A percentile compares a stretch with the other conserved stretches of the same genome.
These are phyloP conservation scores for Zychaea mexicana DNA, from an alignment of 371 early-diverging fungal genomes.

Conservation along the genomic window DNA sequence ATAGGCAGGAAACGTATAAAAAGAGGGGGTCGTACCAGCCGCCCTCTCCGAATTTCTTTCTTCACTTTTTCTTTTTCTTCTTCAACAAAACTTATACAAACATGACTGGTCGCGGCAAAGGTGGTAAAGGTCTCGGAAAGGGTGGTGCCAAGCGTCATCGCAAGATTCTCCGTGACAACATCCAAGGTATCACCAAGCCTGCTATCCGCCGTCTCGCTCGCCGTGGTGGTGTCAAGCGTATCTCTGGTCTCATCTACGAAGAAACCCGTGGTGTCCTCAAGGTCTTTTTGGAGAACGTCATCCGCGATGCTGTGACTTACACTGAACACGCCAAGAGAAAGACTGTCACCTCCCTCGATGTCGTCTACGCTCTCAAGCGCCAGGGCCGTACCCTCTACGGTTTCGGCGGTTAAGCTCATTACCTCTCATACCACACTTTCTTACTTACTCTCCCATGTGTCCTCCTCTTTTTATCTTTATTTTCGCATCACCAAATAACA, in stretches of 20 bases:
- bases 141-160: slow-evolving; percentile 99
- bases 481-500: neutral
- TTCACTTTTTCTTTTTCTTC: slow-evolving; percentile 13
- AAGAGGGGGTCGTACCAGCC: neutral
- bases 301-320: slow-evolving; percentile 98
- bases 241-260: slow-evolving; percentile 98
- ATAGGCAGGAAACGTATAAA: neutral
- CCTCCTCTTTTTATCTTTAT: neutral
- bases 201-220: slow-evolving; percentile 99
- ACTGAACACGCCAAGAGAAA: slow-evolving; percentile 99
- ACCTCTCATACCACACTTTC: slow-evolving; percentile 3
- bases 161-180: slow-evolving; percentile 98
- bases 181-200: slow-evolving; percentile 99
- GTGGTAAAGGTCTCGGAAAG: slow-evolving; percentile 97
- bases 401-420: slow-evolving; percentile 26
- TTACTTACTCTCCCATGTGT: neutral
- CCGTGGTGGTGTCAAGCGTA: slow-evolving; percentile 99
- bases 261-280: slow-evolving; percentile 98
- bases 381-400: slow-evolving; percentile 91
- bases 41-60: slow-evolving; percentile 6
- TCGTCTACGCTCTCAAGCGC: slow-evolving; percentile 96
- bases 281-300: slow-evolving; percentile 98
- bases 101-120: slow-evolving; percentile 96
- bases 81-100: slow-evolving; percentile 24
- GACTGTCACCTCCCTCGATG: slow-evolving; percentile 91